Evolutionary conservation across 2,329 filamentous ascomycete genomes (phyloP), one percentile per base, ranked within the genome.

Genomic region (Didymella arachidicola): DNA sequence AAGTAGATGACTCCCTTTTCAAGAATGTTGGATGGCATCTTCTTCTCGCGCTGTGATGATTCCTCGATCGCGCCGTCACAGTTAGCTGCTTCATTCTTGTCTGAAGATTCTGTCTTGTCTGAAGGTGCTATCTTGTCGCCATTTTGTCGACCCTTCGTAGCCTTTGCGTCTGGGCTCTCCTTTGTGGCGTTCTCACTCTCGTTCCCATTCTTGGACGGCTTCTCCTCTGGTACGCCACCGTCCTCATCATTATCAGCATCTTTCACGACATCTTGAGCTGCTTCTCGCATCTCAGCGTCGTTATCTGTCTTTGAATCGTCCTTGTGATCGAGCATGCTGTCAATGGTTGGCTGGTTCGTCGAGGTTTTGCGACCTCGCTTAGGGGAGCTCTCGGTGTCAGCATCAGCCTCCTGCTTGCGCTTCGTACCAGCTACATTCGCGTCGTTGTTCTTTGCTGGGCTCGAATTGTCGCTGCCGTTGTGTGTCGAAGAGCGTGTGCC

Each of bases 1-100:
- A 96, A 96, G 81, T 96, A 96, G 66, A 97, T 88, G 67, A 95
- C 85, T 3, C 93, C 93, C 70, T 95, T 96, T 72, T 97, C 93
- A 2, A 96, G 82, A 25, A 96, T 87, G 59, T 81, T 87, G 6
- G 84, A 85, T 1, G 86, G 81, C 38, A 84, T 76, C 2, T 79
- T 76, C 43, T 82, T 76, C 66, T 83, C 81, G 41, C 84, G 81
- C 49, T 83, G 72, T 18, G 81, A 75, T 2, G 84, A 82, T 48
- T 82, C 78, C 58, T 81, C 78, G 5, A 87, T 75, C 1, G 84
- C 54, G 41, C 66, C 58, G 41, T 65, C 60, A 47, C 54, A 69
- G 22, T 78, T 65, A 57, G 19, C 71, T 32, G 53, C 53, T 32
- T 55, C 54, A 8, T 34, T 66, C 11, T 77, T 47, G 67, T 73